Percentiles rank a stretch among this genome's conserved stretches.
These are phyloP conservation scores for Cyberlindnera mississippiensis DNA, from an alignment of 805 yeast genomes.

Conservation along the genomic window DNA sequence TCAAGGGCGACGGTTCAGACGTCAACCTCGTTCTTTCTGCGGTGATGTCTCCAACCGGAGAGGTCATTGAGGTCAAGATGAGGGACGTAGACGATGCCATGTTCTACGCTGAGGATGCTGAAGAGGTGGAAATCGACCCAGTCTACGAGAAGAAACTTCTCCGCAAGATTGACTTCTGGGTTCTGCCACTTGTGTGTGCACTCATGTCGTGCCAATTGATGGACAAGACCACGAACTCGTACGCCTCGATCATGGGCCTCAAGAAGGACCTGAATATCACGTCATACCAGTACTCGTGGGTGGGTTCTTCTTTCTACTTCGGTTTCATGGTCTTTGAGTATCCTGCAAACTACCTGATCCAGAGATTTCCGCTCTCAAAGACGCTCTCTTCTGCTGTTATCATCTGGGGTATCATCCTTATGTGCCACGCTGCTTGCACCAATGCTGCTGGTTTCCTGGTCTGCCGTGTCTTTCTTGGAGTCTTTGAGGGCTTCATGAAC, in stretches of 20 bases:
- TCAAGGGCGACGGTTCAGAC: slow-evolving; percentile 8
- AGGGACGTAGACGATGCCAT: slow-evolving; percentile 39
- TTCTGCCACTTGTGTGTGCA: slow-evolving; percentile 35
- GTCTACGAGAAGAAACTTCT: slow-evolving; percentile 28
- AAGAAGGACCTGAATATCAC: slow-evolving; percentile 42
- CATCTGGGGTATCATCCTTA: slow-evolving; percentile 56
- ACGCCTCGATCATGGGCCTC: slow-evolving; percentile 51
- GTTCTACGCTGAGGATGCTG: slow-evolving; percentile 28
- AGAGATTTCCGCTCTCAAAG: slow-evolving; percentile 54
- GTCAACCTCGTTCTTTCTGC: slow-evolving; percentile 17
- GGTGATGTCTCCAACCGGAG: slow-evolving; percentile 27
- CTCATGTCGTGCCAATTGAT: slow-evolving; percentile 37
- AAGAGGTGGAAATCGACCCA: slow-evolving; percentile 12
- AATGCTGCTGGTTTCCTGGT: slow-evolving; percentile 37
- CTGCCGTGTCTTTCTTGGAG: slow-evolving; percentile 46
- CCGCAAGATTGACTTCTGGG: slow-evolving; percentile 35
- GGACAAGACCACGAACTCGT: slow-evolving; percentile 37
- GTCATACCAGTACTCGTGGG: slow-evolving; percentile 45
- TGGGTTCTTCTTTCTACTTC: slow-evolving; percentile 55
- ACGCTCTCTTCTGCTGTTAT: slow-evolving; percentile 44
- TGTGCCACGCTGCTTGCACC: slow-evolving; percentile 46
- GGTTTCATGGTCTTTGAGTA: slow-evolving; percentile 61
- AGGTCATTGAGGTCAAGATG: slow-evolving; percentile 27
- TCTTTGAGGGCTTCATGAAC: slow-evolving; percentile 48
- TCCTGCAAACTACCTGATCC: slow-evolving; percentile 44